A percentile compares a stretch with the other conserved stretches of the same genome.
phyloP scores from a whole-genome alignment of 2,329 filamentous ascomycete genomes.

The Fusarium tupiense region DNA sequence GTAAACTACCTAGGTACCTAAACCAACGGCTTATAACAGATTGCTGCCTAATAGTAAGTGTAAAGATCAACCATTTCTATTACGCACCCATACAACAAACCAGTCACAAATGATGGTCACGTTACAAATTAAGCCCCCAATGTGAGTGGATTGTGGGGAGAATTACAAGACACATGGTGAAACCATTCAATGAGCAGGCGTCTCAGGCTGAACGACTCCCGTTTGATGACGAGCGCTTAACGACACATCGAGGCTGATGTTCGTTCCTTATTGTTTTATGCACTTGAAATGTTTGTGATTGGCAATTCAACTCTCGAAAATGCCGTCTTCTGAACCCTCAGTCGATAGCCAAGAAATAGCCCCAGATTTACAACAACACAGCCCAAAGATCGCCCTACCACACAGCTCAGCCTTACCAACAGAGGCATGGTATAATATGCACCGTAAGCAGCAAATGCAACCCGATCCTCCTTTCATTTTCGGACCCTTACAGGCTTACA shows the following conservation, averaged over 20 bases:
- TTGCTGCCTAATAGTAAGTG: background rate
- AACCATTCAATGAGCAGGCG: background rate
- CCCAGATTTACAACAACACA: constrained; percentile 12
- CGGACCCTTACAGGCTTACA: background rate
- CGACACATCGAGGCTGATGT: background rate
- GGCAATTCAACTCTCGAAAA: background rate
- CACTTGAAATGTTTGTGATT: background rate
- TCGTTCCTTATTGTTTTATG: background rate
- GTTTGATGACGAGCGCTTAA: background rate
- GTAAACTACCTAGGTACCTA: background rate
- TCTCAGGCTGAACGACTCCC: constrained; percentile 10
- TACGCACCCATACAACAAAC: background rate
- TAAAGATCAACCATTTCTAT: background rate
- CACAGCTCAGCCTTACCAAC: constrained; percentile 32
- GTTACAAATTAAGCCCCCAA: constrained; percentile 11
- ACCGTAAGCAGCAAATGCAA: constrained; percentile 29
- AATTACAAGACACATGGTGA: constrained; percentile 6
- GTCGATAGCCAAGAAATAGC: constrained; percentile 3
- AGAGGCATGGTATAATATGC: constrained; percentile 35
- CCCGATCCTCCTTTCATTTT: background rate
- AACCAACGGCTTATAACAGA: background rate
- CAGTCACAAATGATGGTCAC: constrained; percentile 25
- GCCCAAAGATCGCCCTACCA: constrained; percentile 16
- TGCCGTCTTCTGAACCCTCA: background rate
- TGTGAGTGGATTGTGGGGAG: constrained; percentile 12